Conservation (phyloP, 2,329 filamentous ascomycete species). For the Sarocladium brachiariae region DNA sequence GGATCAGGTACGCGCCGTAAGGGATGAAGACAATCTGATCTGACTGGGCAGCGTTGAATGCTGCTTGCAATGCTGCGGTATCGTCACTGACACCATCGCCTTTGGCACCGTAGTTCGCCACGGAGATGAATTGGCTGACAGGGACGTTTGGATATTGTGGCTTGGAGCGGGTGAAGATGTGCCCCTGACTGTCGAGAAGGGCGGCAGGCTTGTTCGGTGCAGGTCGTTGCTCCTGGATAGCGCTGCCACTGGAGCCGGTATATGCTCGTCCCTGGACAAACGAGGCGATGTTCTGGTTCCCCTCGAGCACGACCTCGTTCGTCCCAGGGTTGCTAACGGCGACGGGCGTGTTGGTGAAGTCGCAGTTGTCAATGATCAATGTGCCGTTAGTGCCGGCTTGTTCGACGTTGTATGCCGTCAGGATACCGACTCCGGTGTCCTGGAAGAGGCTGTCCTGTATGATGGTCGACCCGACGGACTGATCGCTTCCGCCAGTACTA, state of each 20-base stretch:
- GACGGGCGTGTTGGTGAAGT: conserved; percentile 63
- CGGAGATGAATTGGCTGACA: conserved; percentile 68
- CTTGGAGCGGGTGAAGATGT: conserved; percentile 76
- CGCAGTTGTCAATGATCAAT: conserved; percentile 82
- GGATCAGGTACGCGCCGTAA: conserved; percentile 66
- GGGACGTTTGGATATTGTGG: conserved; percentile 73
- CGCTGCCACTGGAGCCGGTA: conserved; percentile 37
- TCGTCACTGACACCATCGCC: conserved; percentile 87
- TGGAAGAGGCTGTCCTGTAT: conserved; percentile 74
- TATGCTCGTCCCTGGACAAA: conserved; percentile 81
- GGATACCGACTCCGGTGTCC: conserved; percentile 64
- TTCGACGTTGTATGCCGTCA: conserved; percentile 61
- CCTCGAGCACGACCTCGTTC: conserved; percentile 55
- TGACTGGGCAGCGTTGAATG: conserved; percentile 60
- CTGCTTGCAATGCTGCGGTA: conserved; percentile 72
- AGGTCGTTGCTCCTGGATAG: conserved; percentile 51
- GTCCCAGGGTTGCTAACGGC: conserved; percentile 58
- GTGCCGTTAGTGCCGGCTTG: conserved; percentile 68
- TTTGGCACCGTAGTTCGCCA: conserved; percentile 75
- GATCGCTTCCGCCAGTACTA: conserved; percentile 52
- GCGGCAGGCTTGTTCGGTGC: conserved; percentile 55
- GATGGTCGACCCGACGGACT: conserved; percentile 80
- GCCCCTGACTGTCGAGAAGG: conserved; percentile 59
- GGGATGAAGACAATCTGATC: conserved; percentile 69
- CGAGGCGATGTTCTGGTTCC: conserved; percentile 60